Conservation (phyloP, 805 yeast genomes). For the Candida manassasensis region DNA sequence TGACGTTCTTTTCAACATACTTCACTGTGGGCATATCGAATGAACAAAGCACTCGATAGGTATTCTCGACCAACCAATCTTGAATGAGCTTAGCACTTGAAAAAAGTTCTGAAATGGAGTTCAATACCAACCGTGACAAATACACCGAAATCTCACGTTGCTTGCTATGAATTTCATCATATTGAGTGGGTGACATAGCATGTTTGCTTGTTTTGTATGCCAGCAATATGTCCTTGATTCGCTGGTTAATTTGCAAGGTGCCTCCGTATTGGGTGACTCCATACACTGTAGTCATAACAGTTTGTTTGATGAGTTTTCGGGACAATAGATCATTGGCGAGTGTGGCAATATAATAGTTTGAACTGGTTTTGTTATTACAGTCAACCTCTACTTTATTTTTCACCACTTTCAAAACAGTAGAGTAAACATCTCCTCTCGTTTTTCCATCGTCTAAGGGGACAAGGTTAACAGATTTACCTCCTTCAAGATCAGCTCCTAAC, state of each 20-base stretch:
- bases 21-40: constrained; percentile 15
- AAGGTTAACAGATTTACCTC: constrained; percentile 38
- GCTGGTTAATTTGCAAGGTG: constrained; percentile 23
- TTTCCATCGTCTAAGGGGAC: constrained; percentile 12
- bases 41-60: constrained; percentile 25
- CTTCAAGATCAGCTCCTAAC: constrained; percentile 31
- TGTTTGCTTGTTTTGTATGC: not conserved
- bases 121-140: constrained; percentile 18
- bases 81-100: constrained; percentile 29
- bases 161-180: constrained; percentile 1
- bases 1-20: constrained; percentile 3
- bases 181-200: not conserved
- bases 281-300: constrained; percentile 44
- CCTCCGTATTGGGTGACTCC: constrained; percentile 41
- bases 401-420: constrained; percentile 26
- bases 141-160: constrained; percentile 10
- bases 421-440: constrained; percentile 29
- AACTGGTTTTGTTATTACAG: not conserved
- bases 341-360: constrained; percentile 11
- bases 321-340: constrained; percentile 15
- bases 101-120: constrained; percentile 27
- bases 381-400: constrained; percentile 8
- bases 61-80: constrained; percentile 30
- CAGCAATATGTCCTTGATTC: constrained; percentile 19
- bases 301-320: constrained; percentile 35